Base-by-base conservation (phyloP, 2,329 filamentous ascomycete species). In the Fusarium anthophilum region DNA sequence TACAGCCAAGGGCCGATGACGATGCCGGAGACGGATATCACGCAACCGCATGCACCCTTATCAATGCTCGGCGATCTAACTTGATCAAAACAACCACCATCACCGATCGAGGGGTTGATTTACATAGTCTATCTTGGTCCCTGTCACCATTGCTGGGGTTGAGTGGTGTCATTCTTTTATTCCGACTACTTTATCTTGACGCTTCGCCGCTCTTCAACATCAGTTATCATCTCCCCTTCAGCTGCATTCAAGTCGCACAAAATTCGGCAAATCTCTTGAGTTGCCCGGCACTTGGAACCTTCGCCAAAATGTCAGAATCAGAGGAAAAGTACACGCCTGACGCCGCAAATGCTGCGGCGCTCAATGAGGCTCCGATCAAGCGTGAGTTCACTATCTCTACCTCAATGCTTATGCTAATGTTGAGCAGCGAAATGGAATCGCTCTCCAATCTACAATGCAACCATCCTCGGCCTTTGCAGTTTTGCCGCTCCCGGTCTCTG, bases 401-500 rank as follows among this genome's bases (percentile, higher is more conserved):
- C 15, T 22, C 3, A 4, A 30, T n/a, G 3, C 13, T 15, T 18
- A 24, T 22, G 22, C 69, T 72, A 26, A 72, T 37, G 45, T 3
- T 18, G 1, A 9, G 1, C 30, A 77, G 75, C 54, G 10, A 77
- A 76, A 62, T 80, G 79, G 79, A 66, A 80, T 14, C 76, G 71
- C 1, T 75, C 79, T 2, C 69, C 77, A 1, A 63, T 78, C 12
- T 80, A 79, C 58, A 80, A 80, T 60, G 77, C 77, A 8, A 80
- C 79, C 1, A 76, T 80, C 15, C 66, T 80, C 3, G 78, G 78
- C 8, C 72, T 80, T 8, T 79, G 78, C 54, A 79, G 77, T 51
- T 80, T 80, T 30, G 78, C 76, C 2, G 78, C 78, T 0, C 78
- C 78, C 1, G 78, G 78, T 6, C 55, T 80, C 6, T 80, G 78